A percentile compares a stretch with the other conserved stretches of the same genome.
phyloP scores from a whole-genome alignment of 441 rosid species.

The Syzygium malaccense region DNA sequence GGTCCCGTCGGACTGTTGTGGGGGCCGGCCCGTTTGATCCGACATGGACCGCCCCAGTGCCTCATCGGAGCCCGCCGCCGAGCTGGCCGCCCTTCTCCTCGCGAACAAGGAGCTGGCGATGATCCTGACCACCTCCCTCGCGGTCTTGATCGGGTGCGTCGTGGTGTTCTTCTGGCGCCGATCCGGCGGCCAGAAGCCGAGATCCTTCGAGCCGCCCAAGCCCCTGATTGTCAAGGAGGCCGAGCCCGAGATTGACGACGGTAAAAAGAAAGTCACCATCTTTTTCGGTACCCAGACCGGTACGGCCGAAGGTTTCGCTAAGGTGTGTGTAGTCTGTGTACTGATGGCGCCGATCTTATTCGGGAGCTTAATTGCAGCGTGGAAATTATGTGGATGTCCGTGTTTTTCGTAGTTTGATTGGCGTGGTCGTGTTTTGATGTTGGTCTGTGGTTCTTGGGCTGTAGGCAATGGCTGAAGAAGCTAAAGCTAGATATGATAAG shows the following conservation, averaged over 20 bases:
- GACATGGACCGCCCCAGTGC: constrained; percentile 52
- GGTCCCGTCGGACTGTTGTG: background rate
- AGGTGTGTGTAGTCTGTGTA: constrained; percentile 35
- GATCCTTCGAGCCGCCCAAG: constrained; percentile 39
- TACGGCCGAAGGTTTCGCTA: constrained; percentile 98
- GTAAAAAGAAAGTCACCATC: constrained; percentile 64
- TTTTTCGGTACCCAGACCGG: constrained; percentile 97
- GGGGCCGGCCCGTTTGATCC: background rate
- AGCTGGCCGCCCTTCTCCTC: constrained; percentile 46
- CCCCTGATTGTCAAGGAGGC: constrained; percentile 44
- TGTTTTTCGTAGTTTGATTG: background rate
- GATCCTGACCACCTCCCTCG: constrained; percentile 72
- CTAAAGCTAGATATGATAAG: constrained; percentile 78
- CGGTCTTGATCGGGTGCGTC: constrained; percentile 79
- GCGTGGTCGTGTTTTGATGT: background rate
- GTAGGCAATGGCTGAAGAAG: constrained; percentile 93
- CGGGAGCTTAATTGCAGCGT: background rate
- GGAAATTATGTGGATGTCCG: background rate
- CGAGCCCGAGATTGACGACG: constrained; percentile 63
- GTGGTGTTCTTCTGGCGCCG: constrained; percentile 68
- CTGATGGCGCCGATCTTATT: background rate
- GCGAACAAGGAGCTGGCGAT: constrained; percentile 69
- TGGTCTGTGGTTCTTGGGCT: background rate
- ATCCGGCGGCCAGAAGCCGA: constrained; percentile 37
- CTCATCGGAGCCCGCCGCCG: constrained; percentile 38